Evolutionary conservation across 352 stramenopile species (phyloP), one percentile per base, ranked within the genome.

Genomic region (Globisporangium ultimum): DNA sequence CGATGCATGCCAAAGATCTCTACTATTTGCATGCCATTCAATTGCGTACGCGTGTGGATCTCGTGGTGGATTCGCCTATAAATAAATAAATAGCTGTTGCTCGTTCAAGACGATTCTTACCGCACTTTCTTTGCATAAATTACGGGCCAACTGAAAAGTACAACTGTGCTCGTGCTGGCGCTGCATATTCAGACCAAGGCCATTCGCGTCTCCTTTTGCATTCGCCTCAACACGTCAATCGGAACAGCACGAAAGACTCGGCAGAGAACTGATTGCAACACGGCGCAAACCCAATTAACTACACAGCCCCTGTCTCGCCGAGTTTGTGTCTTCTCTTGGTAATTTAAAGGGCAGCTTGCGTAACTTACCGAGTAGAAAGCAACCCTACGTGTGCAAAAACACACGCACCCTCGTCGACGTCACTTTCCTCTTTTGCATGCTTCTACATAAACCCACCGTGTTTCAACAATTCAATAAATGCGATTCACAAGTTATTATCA

Each of bases 121-220:
- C 48, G 53, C 24, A 51, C 53, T 58, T 58, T 58, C 53, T 58
- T 58, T 58, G 53, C 13, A 41, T 58, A 51, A 32, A 51, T 58
- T 50, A 43, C 53, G 40, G 28, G 4, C 28, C 40, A 45, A n/a
- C 40, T 45, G 17, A 18, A n/a, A 24, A 18, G 53, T 59, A 45
- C 53, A 51, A 59, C 53, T 59, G 40, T 59, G 52, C 8, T 53
- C 24, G 8, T 11, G 34, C 34, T 36, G 17, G 21, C 13, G 28
- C 24, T 18, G 2, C 40, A 32, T 51, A 59, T 43, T 49, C 53
- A 59, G 53, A 41, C 17, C 53, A 49, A 42, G 4, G 3, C 5
- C 28, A 36, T 10, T 36, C 28, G 28, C 7, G 28, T 11, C 28
- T 36, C 24, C 24, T 28, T 14, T 10, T 58, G 47, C 48, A 41